Base-by-base conservation (phyloP, 176 grass and related monocot genomes). In the Melocanna baccifera region DNA sequence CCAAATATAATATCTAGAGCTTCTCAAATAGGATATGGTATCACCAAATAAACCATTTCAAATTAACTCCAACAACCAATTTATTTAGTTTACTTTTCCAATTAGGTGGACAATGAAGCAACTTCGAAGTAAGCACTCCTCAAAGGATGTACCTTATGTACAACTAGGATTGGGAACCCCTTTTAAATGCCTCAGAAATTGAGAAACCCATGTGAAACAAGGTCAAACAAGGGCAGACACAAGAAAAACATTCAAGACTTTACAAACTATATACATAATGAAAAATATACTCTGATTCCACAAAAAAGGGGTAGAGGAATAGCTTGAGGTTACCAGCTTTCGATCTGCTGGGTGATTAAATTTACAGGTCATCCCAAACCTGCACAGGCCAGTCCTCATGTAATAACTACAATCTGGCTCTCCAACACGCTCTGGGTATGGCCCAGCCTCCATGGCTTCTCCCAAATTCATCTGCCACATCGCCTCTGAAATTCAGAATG, bases 321-420 rank as follows among this genome's bases (percentile, higher is more conserved):
- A 39, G 66, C 43, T 53, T 48, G 30, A 64, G 10, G 3, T 82
- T 91, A 93, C 94, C 89, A 97, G 65, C 67, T 84, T 91, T 37
- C 94, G 82, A 84, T 97, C 84, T 29, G 81, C 64, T 85, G 94
- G 94, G 55, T 97, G 94, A 89, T 97, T 97, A 83, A 93, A 97
- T 93, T 93, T 97, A 84, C 94, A 97, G 67, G 94, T 97, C 91
- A 93, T 88, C 73, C 94, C 94, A 86, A 93, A 97, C 81, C 94
- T 91, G 77, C 94, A 97, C 19, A 91, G 43, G 73, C 94, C 91
- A 77, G 91, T 97, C 75, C 94, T 93, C 86, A 97, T 91, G 82
- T 96, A 96, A 85, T 93, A 96, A 69, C 91, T 79, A 80, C 94
- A 96, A 70, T 96, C 91, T 76, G 89, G 89, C 81, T 93, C 94